A percentile compares a stretch with the other conserved stretches of the same genome.
phyloP scores from a whole-genome alignment of 129 eudicot species.

The Escallonia herrerae region DNA sequence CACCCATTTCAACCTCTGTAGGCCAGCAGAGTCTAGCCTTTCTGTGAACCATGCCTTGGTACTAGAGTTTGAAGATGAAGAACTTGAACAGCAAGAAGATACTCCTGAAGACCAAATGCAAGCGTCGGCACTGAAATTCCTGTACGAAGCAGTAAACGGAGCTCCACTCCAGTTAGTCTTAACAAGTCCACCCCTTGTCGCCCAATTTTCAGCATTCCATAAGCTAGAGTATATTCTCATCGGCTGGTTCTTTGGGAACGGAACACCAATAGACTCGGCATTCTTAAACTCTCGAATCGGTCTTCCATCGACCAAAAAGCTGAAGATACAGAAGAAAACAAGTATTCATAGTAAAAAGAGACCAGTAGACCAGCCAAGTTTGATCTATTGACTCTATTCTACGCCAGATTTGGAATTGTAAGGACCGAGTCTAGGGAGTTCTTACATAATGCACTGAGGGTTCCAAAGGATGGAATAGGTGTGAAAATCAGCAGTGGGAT shows the following conservation, averaged over 20 bases:
- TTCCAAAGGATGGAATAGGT: slow-evolving; percentile 1
- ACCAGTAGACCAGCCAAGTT: no score
- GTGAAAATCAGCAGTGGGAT: slow-evolving; percentile 2
- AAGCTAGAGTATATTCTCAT: slow-evolving; percentile 48
- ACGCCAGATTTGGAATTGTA: no score
- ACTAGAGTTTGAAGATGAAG: no score
- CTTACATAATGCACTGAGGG: not conserved
- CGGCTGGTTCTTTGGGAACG: slow-evolving; percentile 37
- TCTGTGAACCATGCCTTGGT: slow-evolving; percentile 32
- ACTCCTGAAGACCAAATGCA: no score
- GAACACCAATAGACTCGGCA: slow-evolving; percentile 35
- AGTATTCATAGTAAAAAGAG: no score
- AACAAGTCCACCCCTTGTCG: slow-evolving; percentile 42
- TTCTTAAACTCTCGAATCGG: slow-evolving; percentile 53
- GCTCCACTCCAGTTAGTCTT: slow-evolving; percentile 48
- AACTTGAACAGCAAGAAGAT: no score
- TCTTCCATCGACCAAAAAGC: slow-evolving; percentile 49
- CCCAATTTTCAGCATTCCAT: slow-evolving; percentile 47
- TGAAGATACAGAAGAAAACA: no score
- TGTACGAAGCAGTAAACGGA: slow-evolving; percentile 49
- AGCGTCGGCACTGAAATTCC: slow-evolving; percentile 37
- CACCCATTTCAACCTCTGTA: slow-evolving; percentile 37
- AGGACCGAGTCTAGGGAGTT: no score
- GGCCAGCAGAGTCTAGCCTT: slow-evolving; percentile 33
- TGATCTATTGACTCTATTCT: no score